Base-by-base conservation (phyloP, 2,329 filamentous ascomycete genomes). In the Cercospora sp. region DNA sequence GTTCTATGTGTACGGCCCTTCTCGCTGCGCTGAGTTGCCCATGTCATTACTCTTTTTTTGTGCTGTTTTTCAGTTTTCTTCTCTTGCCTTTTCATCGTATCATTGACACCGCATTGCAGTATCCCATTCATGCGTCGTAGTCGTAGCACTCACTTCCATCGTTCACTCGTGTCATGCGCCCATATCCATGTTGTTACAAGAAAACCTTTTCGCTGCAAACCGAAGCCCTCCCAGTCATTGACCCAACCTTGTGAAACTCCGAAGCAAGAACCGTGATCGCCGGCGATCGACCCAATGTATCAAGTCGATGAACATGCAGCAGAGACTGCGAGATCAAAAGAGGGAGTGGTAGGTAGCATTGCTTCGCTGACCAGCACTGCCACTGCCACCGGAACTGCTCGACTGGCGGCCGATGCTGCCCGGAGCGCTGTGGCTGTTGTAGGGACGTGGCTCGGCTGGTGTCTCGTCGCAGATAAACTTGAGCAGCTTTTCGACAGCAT, bases 401-500 rank as follows among this genome's bases (percentile, higher is more conserved):
- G 40, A 61, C 10, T 36, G 55, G 57, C 28, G 40, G 8, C 58
- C 23, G n/a, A 59, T 60, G 57, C 55, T 59, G 18, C 20, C 51
- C 20, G 66, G 59, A 60, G 66, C 66, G 45, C 66, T 63, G 51
- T 59, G 31, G 45, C 20, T 53, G 53, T 42, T 13, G 48, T 53
- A 20, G 10, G 45, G 10, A 9, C 51, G 18, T 31, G 18, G 55
- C 8, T 36, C 16, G 45, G 23, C n/a, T 26, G 13, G 16, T 45
- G 23, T 10, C 6, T 55, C 57, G 12, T 16, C 30, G 55, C 67
- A 68, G 57, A 72, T 69, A n/a, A 58, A 58, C 40, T 62, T 57
- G 33, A 76, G 65, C n/a, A 75, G 60, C 58, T 55, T 18, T 68
- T 74, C 71, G 58, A 76, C 70, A 10, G 64, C 64, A 20, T 70